Conservation (phyloP, 768 basidiomycete genomes). For the Lactarius hengduanensis region DNA sequence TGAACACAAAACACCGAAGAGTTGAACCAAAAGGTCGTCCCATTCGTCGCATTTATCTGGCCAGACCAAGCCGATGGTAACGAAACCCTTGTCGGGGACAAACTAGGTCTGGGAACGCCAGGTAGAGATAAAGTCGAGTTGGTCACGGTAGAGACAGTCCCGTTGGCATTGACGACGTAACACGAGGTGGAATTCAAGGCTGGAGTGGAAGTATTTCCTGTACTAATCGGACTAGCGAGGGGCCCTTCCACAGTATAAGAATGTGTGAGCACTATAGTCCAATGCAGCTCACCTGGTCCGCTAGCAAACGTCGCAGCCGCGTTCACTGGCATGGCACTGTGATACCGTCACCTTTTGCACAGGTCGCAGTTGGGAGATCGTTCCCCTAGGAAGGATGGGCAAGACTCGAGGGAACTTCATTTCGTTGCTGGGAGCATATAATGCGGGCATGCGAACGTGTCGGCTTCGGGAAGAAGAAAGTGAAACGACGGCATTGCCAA, state of each 20-base stretch:
- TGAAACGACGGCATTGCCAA: constrained; percentile 8
- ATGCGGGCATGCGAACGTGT: constrained; percentile 14
- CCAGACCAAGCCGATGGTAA: background rate
- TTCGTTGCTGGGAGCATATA: constrained; percentile 19
- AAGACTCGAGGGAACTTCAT: constrained; percentile 14
- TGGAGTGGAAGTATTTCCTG: background rate
- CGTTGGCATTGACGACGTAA: background rate
- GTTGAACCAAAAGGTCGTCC: background rate
- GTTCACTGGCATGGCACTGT: constrained; percentile 1
- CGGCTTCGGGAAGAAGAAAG: constrained; percentile 3
- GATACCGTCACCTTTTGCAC: background rate
- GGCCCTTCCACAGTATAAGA: constrained; percentile 1
- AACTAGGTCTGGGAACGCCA: background rate
- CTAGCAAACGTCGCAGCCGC: background rate
- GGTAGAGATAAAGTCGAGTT: background rate
- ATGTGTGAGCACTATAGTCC: background rate
- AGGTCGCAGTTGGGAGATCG: constrained; percentile 10
- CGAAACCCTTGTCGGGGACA: background rate
- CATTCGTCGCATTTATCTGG: background rate
- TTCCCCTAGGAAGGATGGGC: constrained; percentile 9
- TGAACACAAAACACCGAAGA: background rate
- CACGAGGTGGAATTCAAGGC: background rate
- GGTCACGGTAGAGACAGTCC: background rate
- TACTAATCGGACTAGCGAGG: background rate
- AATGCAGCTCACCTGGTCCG: constrained; percentile 12